A percentile compares a stretch with the other conserved stretches of the same genome.
These are phyloP conservation scores for Fusarium sp. DNA, from an alignment of 2,329 filamentous ascomycete species.

Conservation along the genomic window DNA sequence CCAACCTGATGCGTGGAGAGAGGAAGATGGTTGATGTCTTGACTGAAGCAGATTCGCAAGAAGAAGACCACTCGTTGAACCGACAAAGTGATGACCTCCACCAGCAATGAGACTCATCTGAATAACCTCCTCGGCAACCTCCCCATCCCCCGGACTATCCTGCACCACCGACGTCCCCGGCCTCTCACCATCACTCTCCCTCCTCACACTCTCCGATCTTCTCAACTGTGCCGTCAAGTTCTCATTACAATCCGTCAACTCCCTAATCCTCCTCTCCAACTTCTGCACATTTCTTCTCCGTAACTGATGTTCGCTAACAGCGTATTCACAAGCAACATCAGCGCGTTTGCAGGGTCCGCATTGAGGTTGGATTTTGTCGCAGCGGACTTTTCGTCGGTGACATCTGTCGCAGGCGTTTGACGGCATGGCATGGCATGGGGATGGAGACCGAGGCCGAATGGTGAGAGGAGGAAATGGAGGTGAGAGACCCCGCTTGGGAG, in stretches of 20 bases:
- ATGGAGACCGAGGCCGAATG: constrained; percentile 36
- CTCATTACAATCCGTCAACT: constrained; percentile 50
- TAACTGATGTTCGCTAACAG: constrained; percentile 48
- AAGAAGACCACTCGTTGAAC: constrained; percentile 55
- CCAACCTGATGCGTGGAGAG: constrained; percentile 25
- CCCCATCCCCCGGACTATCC: constrained; percentile 28
- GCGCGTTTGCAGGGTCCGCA: constrained; percentile 54
- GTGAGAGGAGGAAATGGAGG: not conserved
- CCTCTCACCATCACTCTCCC: not conserved
- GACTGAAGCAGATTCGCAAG: constrained; percentile 57
- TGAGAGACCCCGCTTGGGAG: constrained; percentile 30
- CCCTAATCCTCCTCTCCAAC: constrained; percentile 51
- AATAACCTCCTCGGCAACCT: constrained; percentile 57
- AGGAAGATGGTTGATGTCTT: constrained; percentile 26
- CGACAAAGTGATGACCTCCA: constrained; percentile 57
- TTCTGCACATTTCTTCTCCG: constrained; percentile 51
- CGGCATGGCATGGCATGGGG: constrained; percentile 24
- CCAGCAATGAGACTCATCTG: constrained; percentile 58
- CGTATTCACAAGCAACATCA: constrained; percentile 52
- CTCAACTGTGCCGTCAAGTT: constrained; percentile 24
- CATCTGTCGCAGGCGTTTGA: constrained; percentile 55
- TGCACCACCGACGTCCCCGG: not conserved
- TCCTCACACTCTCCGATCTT: not conserved
- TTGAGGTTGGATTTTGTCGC: constrained; percentile 54
- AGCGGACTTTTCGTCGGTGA: constrained; percentile 56